phyloP scores from a whole-genome alignment of 2,329 filamentous ascomycete species.

The Epichloe glyceriae region DNA sequence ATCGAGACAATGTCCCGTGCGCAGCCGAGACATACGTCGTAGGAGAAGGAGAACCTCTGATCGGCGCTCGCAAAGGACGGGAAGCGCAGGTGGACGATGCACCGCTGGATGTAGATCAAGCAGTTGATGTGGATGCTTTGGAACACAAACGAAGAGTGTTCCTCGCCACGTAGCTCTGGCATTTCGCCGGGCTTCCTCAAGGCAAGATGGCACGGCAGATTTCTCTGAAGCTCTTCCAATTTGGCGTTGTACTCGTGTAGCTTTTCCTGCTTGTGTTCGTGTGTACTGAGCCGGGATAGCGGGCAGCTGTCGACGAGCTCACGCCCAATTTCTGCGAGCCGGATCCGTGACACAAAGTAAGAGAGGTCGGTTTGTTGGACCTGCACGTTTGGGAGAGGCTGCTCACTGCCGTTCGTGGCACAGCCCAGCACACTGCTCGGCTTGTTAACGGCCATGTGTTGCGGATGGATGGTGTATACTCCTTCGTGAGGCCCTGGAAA shows the following conservation, averaged over 20 bases:
- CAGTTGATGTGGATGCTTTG: constrained; percentile 5
- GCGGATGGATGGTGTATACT: constrained; percentile 4
- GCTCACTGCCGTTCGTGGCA: no score
- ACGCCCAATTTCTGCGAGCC: constrained; percentile 2
- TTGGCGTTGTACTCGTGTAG: neutral
- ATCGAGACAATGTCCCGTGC: constrained; percentile 4
- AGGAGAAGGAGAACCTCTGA: constrained; percentile 1
- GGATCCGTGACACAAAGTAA: constrained; percentile 1
- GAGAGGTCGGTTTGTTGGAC: neutral
- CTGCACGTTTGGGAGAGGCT: neutral
- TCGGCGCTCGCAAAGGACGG: neutral
- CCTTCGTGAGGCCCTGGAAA: constrained; percentile 4
- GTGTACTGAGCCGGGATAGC: neutral
- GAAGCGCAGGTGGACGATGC: constrained; percentile 3
- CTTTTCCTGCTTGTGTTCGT: neutral
- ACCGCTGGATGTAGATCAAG: constrained; percentile 2
- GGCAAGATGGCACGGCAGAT: constrained; percentile 1
- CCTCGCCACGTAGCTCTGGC: neutral
- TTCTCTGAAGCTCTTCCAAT: constrained; percentile 1
- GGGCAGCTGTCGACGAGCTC: constrained; percentile 1
- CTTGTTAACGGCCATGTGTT: constrained; percentile 5
- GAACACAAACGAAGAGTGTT: neutral
- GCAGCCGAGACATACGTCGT: neutral
- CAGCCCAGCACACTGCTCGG: neutral
- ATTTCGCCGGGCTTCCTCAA: neutral